A percentile compares a stretch with the other conserved stretches of the same genome.
Conservation (phyloP, 225 moss, liverwort and hornwort genomes). For the Bryum argenteum region DNA sequence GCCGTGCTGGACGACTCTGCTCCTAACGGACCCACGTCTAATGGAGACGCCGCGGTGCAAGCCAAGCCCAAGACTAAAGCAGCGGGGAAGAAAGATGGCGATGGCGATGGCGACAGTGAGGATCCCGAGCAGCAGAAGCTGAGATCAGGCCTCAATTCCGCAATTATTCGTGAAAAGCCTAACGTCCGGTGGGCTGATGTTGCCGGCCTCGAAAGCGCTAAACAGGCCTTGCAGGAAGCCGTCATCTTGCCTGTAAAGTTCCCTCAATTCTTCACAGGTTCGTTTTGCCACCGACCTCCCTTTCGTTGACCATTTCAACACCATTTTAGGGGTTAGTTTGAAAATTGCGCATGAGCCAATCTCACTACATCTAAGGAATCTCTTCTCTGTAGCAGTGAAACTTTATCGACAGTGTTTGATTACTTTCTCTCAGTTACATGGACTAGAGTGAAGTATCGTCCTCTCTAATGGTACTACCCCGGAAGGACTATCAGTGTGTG, state of each 20-base stretch:
- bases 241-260: slow-evolving; percentile 95
- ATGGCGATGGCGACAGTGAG: slow-evolving; percentile 75
- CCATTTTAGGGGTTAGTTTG: slow-evolving; percentile 4
- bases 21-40: slow-evolving; percentile 63
- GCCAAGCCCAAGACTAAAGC: slow-evolving; percentile 79
- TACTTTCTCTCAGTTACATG: too few species aligned
- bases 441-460: not conserved
- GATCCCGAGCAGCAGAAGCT: slow-evolving; percentile 91
- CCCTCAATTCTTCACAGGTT: slow-evolving; percentile 95
- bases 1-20: slow-evolving; percentile 86
- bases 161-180: slow-evolving; percentile 86
- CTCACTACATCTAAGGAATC: too few species aligned
- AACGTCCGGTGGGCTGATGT: slow-evolving; percentile 90
- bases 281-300: slow-evolving; percentile 25
- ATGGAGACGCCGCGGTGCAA: slow-evolving; percentile 82
- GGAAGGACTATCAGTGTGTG: too few species aligned
- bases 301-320: not conserved
- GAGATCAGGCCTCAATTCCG: slow-evolving; percentile 78
- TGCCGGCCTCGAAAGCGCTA: slow-evolving; percentile 93
- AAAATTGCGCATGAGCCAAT: too few species aligned
- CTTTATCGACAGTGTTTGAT: too few species aligned
- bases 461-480: too few species aligned
- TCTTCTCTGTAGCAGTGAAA: too few species aligned
- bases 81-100: slow-evolving; percentile 61
- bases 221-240: slow-evolving; percentile 96